These are phyloP conservation scores for Vitis rotundifolia DNA, from an alignment of 164 flowering plant genomes.

Conservation along the genomic window DNA sequence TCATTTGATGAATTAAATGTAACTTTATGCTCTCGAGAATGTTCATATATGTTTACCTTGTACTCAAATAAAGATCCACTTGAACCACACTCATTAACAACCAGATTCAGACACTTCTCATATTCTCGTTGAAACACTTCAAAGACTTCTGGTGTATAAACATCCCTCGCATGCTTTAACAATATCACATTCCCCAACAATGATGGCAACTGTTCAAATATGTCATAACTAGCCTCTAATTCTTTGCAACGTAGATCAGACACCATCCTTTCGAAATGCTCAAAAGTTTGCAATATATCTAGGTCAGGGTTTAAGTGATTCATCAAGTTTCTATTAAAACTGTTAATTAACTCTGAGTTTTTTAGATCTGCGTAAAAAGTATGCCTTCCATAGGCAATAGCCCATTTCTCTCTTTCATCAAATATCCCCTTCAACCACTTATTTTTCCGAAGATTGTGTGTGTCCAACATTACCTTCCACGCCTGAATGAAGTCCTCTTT, in stretches of 20 bases:
- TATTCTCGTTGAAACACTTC: conserved; percentile 31
- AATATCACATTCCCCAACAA: conserved; percentile 18
- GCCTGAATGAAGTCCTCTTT: conserved; percentile 20
- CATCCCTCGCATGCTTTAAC: conserved; percentile 27
- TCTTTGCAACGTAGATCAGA: conserved; percentile 24
- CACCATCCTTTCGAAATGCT: conserved; percentile 30
- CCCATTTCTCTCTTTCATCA: conserved; percentile 37
- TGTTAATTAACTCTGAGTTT: conserved; percentile 21
- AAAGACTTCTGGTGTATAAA: conserved; percentile 27
- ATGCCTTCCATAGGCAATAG: conserved; percentile 22
- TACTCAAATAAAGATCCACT: conserved; percentile 18
- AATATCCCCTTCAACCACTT: conserved; percentile 29
- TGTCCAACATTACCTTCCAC: conserved; percentile 28
- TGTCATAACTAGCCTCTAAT: conserved; percentile 15
- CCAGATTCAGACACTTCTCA: conserved; percentile 17
- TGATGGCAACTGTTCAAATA: conserved; percentile 12
- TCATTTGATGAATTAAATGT: conserved; percentile 17
- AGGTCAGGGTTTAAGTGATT: conserved; percentile 13
- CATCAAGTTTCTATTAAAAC: conserved; percentile 15
- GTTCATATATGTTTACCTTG: conserved; percentile 17
- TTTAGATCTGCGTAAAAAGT: conserved; percentile 25
- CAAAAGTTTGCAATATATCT: conserved; percentile 22
- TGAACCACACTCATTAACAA: conserved; percentile 15
- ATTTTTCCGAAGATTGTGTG: conserved; percentile 28
- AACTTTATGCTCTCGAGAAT: conserved; percentile 12